These are phyloP conservation scores for Phylloporus arenicola DNA, from an alignment of 768 basidiomycete genomes.

Conservation along the genomic window DNA sequence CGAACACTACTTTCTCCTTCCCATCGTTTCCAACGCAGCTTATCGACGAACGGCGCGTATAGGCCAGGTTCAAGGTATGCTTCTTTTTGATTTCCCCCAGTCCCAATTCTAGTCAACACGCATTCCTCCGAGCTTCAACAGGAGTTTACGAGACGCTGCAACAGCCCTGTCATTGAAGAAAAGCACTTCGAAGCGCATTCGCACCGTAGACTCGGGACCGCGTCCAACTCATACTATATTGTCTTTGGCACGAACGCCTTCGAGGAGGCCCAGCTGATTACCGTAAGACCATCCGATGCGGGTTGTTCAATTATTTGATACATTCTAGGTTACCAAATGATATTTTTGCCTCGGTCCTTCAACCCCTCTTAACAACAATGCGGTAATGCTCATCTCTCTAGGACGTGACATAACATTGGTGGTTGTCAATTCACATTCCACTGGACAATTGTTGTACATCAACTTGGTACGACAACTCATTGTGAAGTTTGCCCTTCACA, in stretches of 20 bases:
- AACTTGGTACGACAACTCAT: conserved; percentile 10
- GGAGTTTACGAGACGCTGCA: neutral
- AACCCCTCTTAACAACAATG: no score
- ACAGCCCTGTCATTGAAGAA: neutral
- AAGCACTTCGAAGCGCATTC: neutral
- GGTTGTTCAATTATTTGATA: neutral
- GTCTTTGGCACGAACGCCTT: no score
- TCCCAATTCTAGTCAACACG: neutral
- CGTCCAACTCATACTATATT: no score
- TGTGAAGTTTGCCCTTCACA: neutral
- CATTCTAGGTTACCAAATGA: neutral
- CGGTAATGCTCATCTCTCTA: neutral
- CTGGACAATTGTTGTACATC: neutral
- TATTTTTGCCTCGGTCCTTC: neutral
- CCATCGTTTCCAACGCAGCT: neutral
- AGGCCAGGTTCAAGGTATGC: conserved; percentile 1
- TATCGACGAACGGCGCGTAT: neutral
- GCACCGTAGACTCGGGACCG: neutral
- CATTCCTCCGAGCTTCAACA: conserved; percentile 4
- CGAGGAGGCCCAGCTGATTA: no score
- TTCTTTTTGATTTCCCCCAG: no score
- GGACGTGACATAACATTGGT: neutral
- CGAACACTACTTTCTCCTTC: neutral
- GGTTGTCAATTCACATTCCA: neutral
- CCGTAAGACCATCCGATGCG: no score